Evolutionary conservation across 78 protist genomes (phyloP).

Genomic region (Dictyostelium purpureum): DNA sequence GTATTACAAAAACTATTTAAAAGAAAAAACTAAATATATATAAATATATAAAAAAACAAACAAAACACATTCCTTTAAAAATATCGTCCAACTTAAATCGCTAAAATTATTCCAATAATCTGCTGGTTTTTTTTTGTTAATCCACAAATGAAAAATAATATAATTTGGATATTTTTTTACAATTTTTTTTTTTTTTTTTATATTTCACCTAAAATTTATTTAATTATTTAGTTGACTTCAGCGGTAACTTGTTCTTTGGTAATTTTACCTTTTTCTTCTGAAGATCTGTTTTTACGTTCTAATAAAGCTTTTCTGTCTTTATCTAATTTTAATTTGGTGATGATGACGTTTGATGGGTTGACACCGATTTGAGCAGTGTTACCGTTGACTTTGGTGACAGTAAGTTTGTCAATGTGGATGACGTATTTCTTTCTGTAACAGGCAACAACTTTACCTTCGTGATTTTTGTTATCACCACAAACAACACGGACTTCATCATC

Average conservation of each 20-base stretch:
- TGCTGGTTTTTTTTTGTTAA: too few species aligned
- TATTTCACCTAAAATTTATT: too few species aligned
- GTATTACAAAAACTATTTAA: too few species aligned
- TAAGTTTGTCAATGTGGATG: conserved; percentile 96
- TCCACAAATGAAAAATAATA: too few species aligned
- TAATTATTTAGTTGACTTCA: conserved; percentile 71
- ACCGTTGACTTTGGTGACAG: conserved; percentile 97
- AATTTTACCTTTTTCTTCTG: conserved; percentile 89
- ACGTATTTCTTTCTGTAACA: conserved; percentile 97
- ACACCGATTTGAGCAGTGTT: conserved; percentile 86
- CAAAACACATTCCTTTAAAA: too few species aligned
- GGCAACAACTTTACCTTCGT: conserved; percentile 91
- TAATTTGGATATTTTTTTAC: too few species aligned
- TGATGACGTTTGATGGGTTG: conserved; percentile 91
- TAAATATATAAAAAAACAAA: too few species aligned
- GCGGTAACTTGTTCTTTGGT: conserved; percentile 53
- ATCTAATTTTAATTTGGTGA: conserved; percentile 97
- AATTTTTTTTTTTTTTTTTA: too few species aligned
- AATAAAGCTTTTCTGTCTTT: conserved; percentile 95
- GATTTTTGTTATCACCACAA: conserved; percentile 94
- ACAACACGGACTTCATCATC: conserved; percentile 98
- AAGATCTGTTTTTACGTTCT: conserved; percentile 88
- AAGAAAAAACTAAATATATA: too few species aligned
- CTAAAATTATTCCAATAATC: too few species aligned
- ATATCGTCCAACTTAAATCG: too few species aligned